phyloP scores from a whole-genome alignment of 192 early-diverging fungal species.

The Coemansia brasiliensis region DNA sequence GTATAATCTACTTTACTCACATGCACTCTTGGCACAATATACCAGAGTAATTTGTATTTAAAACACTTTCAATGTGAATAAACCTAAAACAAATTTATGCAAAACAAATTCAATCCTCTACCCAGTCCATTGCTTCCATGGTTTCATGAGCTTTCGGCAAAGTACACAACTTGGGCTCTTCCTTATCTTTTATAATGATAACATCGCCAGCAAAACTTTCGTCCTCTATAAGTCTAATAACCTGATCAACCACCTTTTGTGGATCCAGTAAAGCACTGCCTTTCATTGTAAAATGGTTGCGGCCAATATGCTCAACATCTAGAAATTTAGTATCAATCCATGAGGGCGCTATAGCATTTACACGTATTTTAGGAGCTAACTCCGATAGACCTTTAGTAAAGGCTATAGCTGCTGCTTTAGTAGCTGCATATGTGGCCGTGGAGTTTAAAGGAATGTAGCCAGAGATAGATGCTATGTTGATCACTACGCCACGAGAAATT shows the following conservation, averaged over 20 bases:
- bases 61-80: too few relatives aligned
- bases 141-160: conserved; percentile 27
- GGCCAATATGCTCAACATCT: conserved; percentile 34
- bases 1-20: too few relatives aligned
- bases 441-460: conserved; percentile 51
- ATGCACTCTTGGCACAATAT: too few relatives aligned
- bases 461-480: conserved; percentile 71
- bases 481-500: conserved; percentile 57
- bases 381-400: conserved; percentile 52
- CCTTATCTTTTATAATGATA: conserved; percentile 10
- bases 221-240: conserved; percentile 56
- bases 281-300: conserved; percentile 18
- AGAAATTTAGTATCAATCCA: conserved; percentile 58
- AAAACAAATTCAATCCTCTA: too few relatives aligned
- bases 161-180: conserved; percentile 13
- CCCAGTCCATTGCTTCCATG: too few relatives aligned
- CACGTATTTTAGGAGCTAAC: conserved; percentile 54
- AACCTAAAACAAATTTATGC: too few relatives aligned
- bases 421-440: conserved; percentile 68
- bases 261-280: conserved; percentile 23
- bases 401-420: conserved; percentile 67
- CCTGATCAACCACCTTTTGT: conserved; percentile 53
- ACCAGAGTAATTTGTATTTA: too few relatives aligned
- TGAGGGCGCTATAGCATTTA: conserved; percentile 61
- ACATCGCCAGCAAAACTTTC: conserved; percentile 51